These are phyloP conservation scores for Backusella morwellensis DNA, from an alignment of 192 early-diverging fungal genomes.

Conservation along the genomic window DNA sequence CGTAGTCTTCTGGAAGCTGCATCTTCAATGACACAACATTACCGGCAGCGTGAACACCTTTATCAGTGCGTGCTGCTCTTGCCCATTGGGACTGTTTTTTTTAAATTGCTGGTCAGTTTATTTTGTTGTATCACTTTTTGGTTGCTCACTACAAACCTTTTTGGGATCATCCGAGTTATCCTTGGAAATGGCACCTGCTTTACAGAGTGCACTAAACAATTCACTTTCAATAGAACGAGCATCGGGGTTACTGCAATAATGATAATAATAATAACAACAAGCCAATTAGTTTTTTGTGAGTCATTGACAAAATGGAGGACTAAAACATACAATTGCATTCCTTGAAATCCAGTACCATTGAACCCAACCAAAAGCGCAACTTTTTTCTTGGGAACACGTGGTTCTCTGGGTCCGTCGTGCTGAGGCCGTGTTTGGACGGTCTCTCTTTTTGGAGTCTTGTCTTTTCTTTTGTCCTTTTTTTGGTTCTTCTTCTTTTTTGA, in stretches of 20 bases:
- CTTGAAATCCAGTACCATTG: constrained; percentile 93
- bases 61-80: constrained; percentile 95
- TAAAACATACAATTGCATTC: constrained; percentile 84
- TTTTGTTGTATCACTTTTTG: neutral
- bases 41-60: constrained; percentile 97
- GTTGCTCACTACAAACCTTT: constrained; percentile 41
- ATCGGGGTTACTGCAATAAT: constrained; percentile 60
- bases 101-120: neutral
- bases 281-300: neutral
- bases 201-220: constrained; percentile 82
- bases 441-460: neutral
- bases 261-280: neutral
- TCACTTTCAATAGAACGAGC: constrained; percentile 87
- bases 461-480: neutral
- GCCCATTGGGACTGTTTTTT: constrained; percentile 68
- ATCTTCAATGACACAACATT: constrained; percentile 94
- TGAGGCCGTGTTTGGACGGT: constrained; percentile 18
- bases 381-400: constrained; percentile 77
- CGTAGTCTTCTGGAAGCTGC: constrained; percentile 62
- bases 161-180: constrained; percentile 84
- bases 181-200: constrained; percentile 77
- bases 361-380: constrained; percentile 91
- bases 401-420: constrained; percentile 39
- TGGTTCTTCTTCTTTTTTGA: neutral
- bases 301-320: neutral